Evolutionary conservation across 352 stramenopile genomes (phyloP).

Genomic region (Phytopythium montanum): DNA sequence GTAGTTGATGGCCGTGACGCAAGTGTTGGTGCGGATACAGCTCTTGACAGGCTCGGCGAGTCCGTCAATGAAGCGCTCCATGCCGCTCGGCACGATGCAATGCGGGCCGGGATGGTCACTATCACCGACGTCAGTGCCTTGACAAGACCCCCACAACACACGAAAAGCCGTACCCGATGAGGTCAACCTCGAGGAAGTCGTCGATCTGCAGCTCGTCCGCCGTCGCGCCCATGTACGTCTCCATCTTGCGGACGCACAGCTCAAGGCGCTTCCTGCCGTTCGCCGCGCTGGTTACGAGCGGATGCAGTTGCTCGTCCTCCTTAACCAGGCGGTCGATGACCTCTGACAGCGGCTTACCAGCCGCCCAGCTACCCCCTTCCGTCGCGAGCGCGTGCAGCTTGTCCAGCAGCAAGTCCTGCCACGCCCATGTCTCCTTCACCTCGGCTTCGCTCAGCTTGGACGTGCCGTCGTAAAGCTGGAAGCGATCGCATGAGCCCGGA

Average conservation of each 20-base stretch:
- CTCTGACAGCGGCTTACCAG: slow-evolving; percentile 15
- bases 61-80: slow-evolving; percentile 50
- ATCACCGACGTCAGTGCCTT: neutral
- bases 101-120: slow-evolving; percentile 52
- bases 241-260: slow-evolving; percentile 32
- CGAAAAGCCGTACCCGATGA: slow-evolving; percentile 17
- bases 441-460: slow-evolving; percentile 27
- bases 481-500: slow-evolving; percentile 45
- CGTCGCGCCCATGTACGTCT: slow-evolving; percentile 51
- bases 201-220: slow-evolving; percentile 27
- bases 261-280: slow-evolving; percentile 18
- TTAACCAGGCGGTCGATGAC: slow-evolving; percentile 33
- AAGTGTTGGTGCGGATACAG: slow-evolving; percentile 33
- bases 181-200: slow-evolving; percentile 23
- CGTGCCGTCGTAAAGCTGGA: slow-evolving; percentile 33
- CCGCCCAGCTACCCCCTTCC: slow-evolving; percentile 15
- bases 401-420: slow-evolving; percentile 39
- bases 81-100: slow-evolving; percentile 43
- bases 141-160: too few species aligned
- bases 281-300: neutral
- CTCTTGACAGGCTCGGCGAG: slow-evolving; percentile 26
- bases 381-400: slow-evolving; percentile 39
- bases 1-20: slow-evolving; percentile 29
- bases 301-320: slow-evolving; percentile 17
- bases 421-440: slow-evolving; percentile 35